Conservation (phyloP, 2,329 filamentous ascomycete species). For the Aureobasidium sp. region DNA sequence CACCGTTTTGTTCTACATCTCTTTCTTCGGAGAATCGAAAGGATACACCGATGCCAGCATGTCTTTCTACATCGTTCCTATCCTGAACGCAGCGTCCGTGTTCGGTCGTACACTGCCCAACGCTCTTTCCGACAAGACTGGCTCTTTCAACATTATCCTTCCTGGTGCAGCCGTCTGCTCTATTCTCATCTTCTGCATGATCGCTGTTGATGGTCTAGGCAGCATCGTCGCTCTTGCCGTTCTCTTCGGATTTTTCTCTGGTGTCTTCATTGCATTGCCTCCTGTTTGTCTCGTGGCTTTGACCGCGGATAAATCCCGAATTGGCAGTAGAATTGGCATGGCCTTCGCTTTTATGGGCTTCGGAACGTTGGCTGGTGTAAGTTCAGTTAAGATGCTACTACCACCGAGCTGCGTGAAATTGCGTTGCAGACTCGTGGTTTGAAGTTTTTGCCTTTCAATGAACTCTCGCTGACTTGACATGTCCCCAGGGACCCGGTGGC, state of each 20-base stretch:
- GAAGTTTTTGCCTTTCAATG: neutral
- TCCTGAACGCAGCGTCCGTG: slow-evolving; percentile 33
- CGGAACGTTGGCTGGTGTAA: slow-evolving; percentile 25
- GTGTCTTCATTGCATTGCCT: slow-evolving; percentile 35
- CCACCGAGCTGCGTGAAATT: no score
- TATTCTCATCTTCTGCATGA: slow-evolving; percentile 29
- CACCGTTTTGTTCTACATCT: slow-evolving; percentile 33
- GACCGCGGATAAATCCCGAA: slow-evolving; percentile 32
- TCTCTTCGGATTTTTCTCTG: slow-evolving; percentile 36
- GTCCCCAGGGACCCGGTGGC: slow-evolving; percentile 22
- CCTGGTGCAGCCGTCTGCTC: slow-evolving; percentile 25
- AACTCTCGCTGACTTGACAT: neutral
- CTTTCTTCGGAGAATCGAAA: slow-evolving; percentile 27
- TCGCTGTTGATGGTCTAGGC: slow-evolving; percentile 25
- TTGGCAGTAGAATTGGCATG: slow-evolving; percentile 37
- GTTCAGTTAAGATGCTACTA: neutral
- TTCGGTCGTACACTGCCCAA: slow-evolving; percentile 34
- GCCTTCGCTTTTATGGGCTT: slow-evolving; percentile 27
- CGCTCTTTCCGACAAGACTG: slow-evolving; percentile 30
- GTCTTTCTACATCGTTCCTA: slow-evolving; percentile 35
- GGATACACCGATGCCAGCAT: slow-evolving; percentile 25
- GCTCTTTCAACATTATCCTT: slow-evolving; percentile 30
- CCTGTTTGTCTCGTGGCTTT: slow-evolving; percentile 32
- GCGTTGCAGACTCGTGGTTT: neutral
- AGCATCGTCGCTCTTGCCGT: slow-evolving; percentile 29